These are phyloP conservation scores for Houttuynia cordata DNA, from an alignment of 164 flowering plant genomes.

Conservation along the genomic window DNA sequence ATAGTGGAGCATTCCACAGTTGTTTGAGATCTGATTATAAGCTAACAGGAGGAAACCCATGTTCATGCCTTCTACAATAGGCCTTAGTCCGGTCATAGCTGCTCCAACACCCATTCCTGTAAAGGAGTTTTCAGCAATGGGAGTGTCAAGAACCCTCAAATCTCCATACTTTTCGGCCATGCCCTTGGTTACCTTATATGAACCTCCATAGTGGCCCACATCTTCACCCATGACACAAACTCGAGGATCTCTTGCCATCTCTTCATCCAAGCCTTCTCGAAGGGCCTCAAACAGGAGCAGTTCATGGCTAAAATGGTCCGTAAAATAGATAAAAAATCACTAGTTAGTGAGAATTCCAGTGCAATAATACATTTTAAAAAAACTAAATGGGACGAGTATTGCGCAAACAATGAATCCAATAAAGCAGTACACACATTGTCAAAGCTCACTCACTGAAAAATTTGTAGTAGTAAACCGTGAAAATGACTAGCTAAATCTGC, in stretches of 20 bases:
- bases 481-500: not conserved
- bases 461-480: not conserved
- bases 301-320: conserved; percentile 69
- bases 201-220: conserved; percentile 91
- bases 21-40: conserved; percentile 82
- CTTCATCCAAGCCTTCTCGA: conserved; percentile 81
- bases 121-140: conserved; percentile 88
- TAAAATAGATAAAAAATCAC: not conserved
- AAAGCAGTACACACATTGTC: not conserved
- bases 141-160: conserved; percentile 84
- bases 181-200: conserved; percentile 80
- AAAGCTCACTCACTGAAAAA: not conserved
- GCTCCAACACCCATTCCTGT: conserved; percentile 95
- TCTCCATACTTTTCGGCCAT: conserved; percentile 72
- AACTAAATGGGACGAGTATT: too few species aligned
- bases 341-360: not conserved
- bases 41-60: conserved; percentile 89
- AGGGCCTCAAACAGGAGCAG: conserved; percentile 80
- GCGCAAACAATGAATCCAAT: not conserved
- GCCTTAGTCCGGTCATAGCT: conserved; percentile 88
- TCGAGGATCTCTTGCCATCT: conserved; percentile 72
- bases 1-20: conserved; percentile 93
- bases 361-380: not conserved
- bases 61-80: conserved; percentile 83
- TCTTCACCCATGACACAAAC: conserved; percentile 88